Percentiles rank a stretch among this genome's conserved stretches.
Evolutionary conservation across 331 rosid genomes (phyloP).

Genomic region (Pyrus hybrid): DNA sequence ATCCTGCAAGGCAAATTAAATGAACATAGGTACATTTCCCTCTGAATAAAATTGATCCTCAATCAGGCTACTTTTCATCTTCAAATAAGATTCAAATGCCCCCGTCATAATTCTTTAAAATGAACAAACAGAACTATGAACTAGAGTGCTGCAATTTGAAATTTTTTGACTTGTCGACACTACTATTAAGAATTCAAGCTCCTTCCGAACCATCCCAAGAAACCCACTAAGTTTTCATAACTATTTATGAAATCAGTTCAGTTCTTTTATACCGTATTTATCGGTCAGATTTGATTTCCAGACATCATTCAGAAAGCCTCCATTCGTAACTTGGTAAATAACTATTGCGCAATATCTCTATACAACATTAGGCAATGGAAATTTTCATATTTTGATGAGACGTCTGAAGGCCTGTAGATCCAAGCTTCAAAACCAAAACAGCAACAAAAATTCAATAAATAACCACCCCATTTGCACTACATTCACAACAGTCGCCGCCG

Average conservation of each 20-base stretch:
- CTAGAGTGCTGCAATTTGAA: neutral
- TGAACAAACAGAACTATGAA: neutral
- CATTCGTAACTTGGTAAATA: neutral
- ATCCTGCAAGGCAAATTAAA: conserved; percentile 44
- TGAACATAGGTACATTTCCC: neutral
- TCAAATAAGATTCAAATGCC: too few relatives aligned
- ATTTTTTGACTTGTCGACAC: neutral
- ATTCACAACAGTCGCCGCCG: neutral
- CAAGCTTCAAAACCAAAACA: neutral
- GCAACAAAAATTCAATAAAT: neutral
- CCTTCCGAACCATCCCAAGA: neutral
- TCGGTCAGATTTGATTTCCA: too few relatives aligned
- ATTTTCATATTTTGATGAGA: neutral
- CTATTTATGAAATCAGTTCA: neutral
- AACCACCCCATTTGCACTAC: neutral
- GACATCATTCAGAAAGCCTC: neutral
- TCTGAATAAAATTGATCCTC: neutral
- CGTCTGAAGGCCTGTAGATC: too few relatives aligned
- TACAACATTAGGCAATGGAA: neutral
- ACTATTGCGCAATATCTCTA: neutral
- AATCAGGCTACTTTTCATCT: too few relatives aligned
- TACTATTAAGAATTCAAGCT: neutral
- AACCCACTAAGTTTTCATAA: neutral
- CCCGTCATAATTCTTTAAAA: neutral
- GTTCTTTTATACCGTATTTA: neutral